These are phyloP conservation scores for Moricandia arvensis DNA, from an alignment of 345 rosid species.

Conservation along the genomic window DNA sequence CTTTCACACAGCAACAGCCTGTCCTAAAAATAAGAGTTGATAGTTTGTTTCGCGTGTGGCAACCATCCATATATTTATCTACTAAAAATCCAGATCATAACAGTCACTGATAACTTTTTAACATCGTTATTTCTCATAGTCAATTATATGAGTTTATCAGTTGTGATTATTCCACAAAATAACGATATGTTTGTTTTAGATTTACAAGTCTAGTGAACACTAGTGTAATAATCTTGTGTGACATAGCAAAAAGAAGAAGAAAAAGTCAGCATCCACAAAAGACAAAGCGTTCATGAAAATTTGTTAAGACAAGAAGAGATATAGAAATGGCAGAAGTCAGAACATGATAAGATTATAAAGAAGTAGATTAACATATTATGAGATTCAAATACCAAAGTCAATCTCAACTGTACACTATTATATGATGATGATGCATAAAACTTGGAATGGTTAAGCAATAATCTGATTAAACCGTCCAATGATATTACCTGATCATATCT, in stretches of 20 bases:
- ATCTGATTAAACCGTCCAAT: no score
- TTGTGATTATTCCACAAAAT: background rate
- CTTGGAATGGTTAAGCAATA: slow-evolving; percentile 18
- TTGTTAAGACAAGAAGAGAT: background rate
- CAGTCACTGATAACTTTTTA: background rate
- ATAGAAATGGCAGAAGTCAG: background rate
- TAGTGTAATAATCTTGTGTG: background rate
- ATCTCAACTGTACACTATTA: slow-evolving; percentile 16
- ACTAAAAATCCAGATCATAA: background rate
- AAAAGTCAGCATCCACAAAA: background rate
- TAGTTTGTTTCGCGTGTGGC: background rate
- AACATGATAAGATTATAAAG: background rate
- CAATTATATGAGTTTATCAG: background rate
- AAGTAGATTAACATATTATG: slow-evolving; percentile 14
- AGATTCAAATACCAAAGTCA: slow-evolving; percentile 25
- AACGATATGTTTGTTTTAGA: background rate
- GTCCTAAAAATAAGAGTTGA: background rate
- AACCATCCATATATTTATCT: background rate
- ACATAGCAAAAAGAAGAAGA: background rate
- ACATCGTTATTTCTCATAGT: background rate
- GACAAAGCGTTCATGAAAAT: background rate
- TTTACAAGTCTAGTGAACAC: background rate
- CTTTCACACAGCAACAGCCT: background rate
- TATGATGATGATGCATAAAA: background rate
- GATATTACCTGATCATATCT: slow-evolving; percentile 17